Evolutionary conservation across 108 stramenopile genomes (phyloP), one percentile per base, ranked within the genome.

Genomic region (Cyclotella choctawhatcheeana): DNA sequence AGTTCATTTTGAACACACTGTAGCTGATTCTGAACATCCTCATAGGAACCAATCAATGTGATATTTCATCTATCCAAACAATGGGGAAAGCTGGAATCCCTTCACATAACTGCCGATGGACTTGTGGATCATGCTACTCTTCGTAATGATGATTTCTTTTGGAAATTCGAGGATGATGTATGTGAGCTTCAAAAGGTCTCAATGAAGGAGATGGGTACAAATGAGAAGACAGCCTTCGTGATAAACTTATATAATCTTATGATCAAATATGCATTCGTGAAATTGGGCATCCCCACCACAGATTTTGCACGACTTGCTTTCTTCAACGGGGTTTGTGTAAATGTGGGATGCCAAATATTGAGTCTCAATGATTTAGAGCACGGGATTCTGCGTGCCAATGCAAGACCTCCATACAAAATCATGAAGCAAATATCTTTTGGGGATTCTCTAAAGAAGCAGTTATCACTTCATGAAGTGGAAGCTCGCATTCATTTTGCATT

Each of bases 211-310:
- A 73, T 88, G 84, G 62, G 77, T 47, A 66, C 63, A 10, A 22
- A 40, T 29, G 63, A 70, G 3, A 58, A 70, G 16, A 55, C 50
- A 33, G 89, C 89, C 5, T 88, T 87, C 48, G 67, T 73, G 10
- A 81, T 93, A 20, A 93, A 93, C 69, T 2, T 90, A 3, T 93
- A 93, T 82, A 93, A 90, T 75, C 68, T 90, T 45, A 81, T 89
- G 83, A 84, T 90, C 64, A 85, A 83, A 29, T 90, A 89, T 63
- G 89, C 89, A 16, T 87, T 85, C 47, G 64, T 86, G 48, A 87
- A 85, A 61, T 69, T 90, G 58, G 87, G 87, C 16, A 58, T 84
- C 22, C 74, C 73, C 3, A 69, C 60, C 24, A 68, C 72, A 6
- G 60, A 60, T 14, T 10, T 25, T 22, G 58, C 56, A 33, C 63